A percentile compares a stretch with the other conserved stretches of the same genome.
Evolutionary conservation across 805 yeast species (phyloP).

Genomic region (Deakozyma indianensis): DNA sequence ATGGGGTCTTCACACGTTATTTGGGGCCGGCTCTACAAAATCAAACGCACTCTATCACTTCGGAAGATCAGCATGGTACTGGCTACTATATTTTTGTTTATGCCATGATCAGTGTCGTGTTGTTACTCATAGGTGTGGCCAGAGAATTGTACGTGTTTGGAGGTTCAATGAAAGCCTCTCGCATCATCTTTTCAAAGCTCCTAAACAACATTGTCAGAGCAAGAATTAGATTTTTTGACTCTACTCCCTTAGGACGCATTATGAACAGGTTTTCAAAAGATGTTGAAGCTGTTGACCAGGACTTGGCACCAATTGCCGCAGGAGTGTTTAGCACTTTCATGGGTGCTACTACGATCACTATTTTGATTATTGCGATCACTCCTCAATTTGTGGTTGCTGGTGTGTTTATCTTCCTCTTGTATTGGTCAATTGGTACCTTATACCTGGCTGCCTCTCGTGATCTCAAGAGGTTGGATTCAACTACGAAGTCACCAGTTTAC

Average conservation of each 20-base stretch:
- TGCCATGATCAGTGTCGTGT: constrained; percentile 50
- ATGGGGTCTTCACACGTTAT: constrained; percentile 5
- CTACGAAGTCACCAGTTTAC: constrained; percentile 86
- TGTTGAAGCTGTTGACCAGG: constrained; percentile 89
- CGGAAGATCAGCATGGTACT: constrained; percentile 23
- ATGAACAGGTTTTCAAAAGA: constrained; percentile 95
- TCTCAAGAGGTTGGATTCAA: constrained; percentile 77
- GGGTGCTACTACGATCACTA: constrained; percentile 50
- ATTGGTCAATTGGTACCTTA: constrained; percentile 56
- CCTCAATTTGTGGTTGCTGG: constrained; percentile 77
- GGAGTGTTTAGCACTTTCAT: constrained; percentile 53
- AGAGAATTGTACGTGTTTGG: constrained; percentile 48
- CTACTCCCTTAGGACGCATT: constrained; percentile 90
- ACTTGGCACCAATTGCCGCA: constrained; percentile 65
- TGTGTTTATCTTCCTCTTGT: constrained; percentile 42
- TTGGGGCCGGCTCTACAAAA: too few species aligned
- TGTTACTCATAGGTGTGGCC: constrained; percentile 38
- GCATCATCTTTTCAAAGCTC: constrained; percentile 52
- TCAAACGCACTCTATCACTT: not conserved
- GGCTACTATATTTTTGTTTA: constrained; percentile 60
- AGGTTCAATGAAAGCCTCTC: constrained; percentile 70
- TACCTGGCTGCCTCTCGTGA: constrained; percentile 80
- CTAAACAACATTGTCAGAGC: constrained; percentile 59
- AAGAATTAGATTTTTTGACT: constrained; percentile 76
- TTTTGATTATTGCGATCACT: constrained; percentile 67